Evolutionary conservation across 805 yeast species (phyloP).

Genomic region (Teunomyces funiuensis): DNA sequence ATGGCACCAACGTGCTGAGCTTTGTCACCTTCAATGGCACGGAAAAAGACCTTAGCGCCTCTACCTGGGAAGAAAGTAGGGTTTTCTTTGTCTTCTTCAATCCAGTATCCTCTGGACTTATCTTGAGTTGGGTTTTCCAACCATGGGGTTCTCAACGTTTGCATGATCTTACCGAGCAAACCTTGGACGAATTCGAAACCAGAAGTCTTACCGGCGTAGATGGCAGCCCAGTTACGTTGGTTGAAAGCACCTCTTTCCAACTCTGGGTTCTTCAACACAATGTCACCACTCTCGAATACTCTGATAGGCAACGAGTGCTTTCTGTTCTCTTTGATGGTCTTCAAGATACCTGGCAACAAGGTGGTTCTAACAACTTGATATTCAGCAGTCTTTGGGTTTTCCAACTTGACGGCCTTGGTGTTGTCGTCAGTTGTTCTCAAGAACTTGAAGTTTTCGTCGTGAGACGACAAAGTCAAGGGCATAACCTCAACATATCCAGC

Average conservation of each 20-base stretch:
- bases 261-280: conserved; percentile 76
- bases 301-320: conserved; percentile 92
- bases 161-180: conserved; percentile 90
- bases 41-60: conserved; percentile 84
- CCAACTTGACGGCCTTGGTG: conserved; percentile 82
- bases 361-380: conserved; percentile 98
- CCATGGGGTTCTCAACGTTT: conserved; percentile 90
- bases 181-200: conserved; percentile 97
- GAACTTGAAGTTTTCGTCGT: conserved; percentile 92
- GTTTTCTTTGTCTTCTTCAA: conserved; percentile 64
- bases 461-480: conserved; percentile 94
- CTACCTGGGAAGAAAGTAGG: conserved; percentile 94
- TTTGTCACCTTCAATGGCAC: conserved; percentile 59
- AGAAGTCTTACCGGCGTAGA: conserved; percentile 90
- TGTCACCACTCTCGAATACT: conserved; percentile 94
- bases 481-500: conserved; percentile 95
- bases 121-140: conserved; percentile 52
- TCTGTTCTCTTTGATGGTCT: conserved; percentile 94
- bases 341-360: conserved; percentile 88
- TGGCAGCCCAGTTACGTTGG: conserved; percentile 93
- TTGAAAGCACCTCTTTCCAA: conserved; percentile 89
- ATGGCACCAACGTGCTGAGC: conserved; percentile 70
- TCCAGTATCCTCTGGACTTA: conserved; percentile 79
- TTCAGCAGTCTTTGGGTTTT: conserved; percentile 94
- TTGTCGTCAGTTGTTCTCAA: conserved; percentile 72